Conservation (phyloP, 352 stramenopile genomes). For the Phytophthora pinifolia region DNA sequence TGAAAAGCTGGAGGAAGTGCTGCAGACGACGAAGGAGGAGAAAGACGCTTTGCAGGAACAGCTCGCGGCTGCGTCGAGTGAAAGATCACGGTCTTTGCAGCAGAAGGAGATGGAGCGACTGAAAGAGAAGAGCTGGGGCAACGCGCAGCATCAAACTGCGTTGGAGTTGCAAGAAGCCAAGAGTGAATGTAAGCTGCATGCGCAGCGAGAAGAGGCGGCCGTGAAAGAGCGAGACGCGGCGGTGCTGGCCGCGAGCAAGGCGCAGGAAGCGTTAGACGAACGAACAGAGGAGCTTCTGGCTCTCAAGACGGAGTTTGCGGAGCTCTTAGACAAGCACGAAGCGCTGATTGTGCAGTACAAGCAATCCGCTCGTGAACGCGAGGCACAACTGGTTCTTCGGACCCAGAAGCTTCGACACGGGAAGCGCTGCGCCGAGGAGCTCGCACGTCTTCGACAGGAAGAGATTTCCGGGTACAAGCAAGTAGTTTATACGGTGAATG, state of each 20-base stretch:
- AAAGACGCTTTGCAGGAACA: constrained; percentile 46
- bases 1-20: constrained; percentile 33
- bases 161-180: constrained; percentile 48
- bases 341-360: constrained; percentile 40
- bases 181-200: constrained; percentile 40
- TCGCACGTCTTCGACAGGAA: constrained; percentile 46
- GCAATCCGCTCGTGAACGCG: constrained; percentile 36
- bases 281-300: constrained; percentile 50
- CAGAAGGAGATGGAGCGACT: constrained; percentile 40
- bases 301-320: constrained; percentile 65
- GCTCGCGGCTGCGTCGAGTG: constrained; percentile 30
- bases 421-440: constrained; percentile 53
- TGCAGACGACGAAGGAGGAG: constrained; percentile 37
- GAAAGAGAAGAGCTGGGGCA: constrained; percentile 33
- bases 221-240: constrained; percentile 51
- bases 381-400: constrained; percentile 33
- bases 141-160: constrained; percentile 32
- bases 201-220: constrained; percentile 48
- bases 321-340: constrained; percentile 61
- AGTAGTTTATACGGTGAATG: constrained; percentile 63
- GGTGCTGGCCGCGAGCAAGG: constrained; percentile 28
- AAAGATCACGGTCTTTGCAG: constrained; percentile 35
- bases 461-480: constrained; percentile 65
- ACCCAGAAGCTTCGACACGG: constrained; percentile 41
- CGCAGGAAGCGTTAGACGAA: constrained; percentile 37